These are phyloP conservation scores for Takashimella tepidaria DNA, from an alignment of 1,284 basidiomycete genomes.

Conservation along the genomic window DNA sequence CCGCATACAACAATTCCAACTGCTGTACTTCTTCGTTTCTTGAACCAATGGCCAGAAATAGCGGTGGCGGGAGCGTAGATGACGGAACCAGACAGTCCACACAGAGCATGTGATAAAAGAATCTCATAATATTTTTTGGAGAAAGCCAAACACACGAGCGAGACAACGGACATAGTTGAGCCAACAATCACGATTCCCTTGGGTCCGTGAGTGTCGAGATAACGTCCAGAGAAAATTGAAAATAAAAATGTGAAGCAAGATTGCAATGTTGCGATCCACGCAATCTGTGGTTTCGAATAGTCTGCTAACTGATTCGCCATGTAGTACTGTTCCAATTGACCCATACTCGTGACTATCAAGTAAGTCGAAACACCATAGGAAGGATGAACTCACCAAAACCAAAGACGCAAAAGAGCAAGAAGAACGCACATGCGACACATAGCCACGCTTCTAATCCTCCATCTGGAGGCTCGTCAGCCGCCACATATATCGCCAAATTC, in stretches of 20 bases:
- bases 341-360: conserved; percentile 35
- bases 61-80: conserved; percentile 41
- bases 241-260: conserved; percentile 32
- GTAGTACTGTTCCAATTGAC: conserved; percentile 40
- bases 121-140: conserved; percentile 44
- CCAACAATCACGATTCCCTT: conserved; percentile 26
- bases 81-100: conserved; percentile 35
- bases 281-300: conserved; percentile 32
- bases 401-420: conserved; percentile 39
- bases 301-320: conserved; percentile 31
- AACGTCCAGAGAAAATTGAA: conserved; percentile 34
- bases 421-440: conserved; percentile 26
- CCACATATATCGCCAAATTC: neutral
- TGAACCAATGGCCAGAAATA: conserved; percentile 45
- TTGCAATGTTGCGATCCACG: conserved; percentile 41
- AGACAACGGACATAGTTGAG: conserved; percentile 25
- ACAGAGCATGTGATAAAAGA: conserved; percentile 37
- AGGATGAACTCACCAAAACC: conserved; percentile 38
- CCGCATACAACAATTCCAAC: conserved; percentile 40
- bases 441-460: conserved; percentile 14
- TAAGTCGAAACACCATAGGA: conserved; percentile 1
- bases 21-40: conserved; percentile 35
- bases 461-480: conserved; percentile 7
- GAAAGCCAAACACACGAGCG: conserved; percentile 40
- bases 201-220: conserved; percentile 40